These are phyloP conservation scores for Hippophae rhamnoides DNA, from an alignment of 306 rosid species.

Conservation along the genomic window DNA sequence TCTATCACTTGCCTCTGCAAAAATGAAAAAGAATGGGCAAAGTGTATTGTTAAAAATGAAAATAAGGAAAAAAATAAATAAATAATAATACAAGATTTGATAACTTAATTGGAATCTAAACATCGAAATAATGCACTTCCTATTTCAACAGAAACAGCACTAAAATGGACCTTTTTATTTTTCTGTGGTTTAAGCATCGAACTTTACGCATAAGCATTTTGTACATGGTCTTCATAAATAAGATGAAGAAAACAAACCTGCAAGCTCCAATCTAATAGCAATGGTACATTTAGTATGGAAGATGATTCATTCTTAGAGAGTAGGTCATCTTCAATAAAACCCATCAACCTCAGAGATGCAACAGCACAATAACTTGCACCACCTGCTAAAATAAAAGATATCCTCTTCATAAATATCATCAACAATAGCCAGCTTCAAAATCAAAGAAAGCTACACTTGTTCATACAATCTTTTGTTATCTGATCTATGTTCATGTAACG, in stretches of 20 bases:
- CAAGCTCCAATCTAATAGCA: constrained; percentile 78
- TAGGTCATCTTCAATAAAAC: constrained; percentile 62
- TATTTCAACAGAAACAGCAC: too few species aligned
- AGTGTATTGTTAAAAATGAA: too few species aligned
- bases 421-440: constrained; percentile 25
- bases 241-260: constrained; percentile 39
- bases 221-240: not conserved
- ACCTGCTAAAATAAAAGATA: constrained; percentile 50
- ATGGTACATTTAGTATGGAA: constrained; percentile 50
- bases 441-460: not conserved
- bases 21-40: constrained; percentile 14
- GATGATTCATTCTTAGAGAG: constrained; percentile 37
- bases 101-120: not conserved
- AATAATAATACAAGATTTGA: not conserved
- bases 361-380: constrained; percentile 86
- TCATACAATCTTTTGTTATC: not conserved
- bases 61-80: too few species aligned
- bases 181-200: not conserved
- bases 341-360: constrained; percentile 85
- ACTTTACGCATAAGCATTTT: constrained; percentile 3
- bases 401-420: constrained; percentile 17
- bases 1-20: constrained; percentile 66
- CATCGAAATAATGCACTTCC: not conserved
- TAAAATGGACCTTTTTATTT: too few species aligned
- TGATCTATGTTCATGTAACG: not conserved